Evolutionary conservation across 768 basidiomycete genomes (phyloP).

Genomic region (Boletus sensibilis): DNA sequence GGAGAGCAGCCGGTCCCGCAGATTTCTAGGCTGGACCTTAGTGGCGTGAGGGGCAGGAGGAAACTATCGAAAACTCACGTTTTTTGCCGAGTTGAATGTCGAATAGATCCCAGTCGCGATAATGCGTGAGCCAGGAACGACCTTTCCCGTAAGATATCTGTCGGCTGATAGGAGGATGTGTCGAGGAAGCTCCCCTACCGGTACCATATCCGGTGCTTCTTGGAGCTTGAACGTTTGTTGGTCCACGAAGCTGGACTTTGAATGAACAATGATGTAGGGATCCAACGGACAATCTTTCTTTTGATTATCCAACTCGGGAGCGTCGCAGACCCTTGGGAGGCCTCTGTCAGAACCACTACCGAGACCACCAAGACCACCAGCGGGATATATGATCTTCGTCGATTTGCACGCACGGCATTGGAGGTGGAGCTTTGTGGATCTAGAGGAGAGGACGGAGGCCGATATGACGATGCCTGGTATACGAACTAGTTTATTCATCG

Average conservation of each 20-base stretch:
- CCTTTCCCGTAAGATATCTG: constrained; percentile 86
- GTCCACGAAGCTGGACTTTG: constrained; percentile 91
- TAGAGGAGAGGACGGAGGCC: constrained; percentile 88
- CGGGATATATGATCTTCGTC: constrained; percentile 73
- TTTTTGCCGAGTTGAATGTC: constrained; percentile 88
- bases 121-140: constrained; percentile 94
- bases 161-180: constrained; percentile 94
- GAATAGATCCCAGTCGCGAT: constrained; percentile 97
- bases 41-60: not conserved
- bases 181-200: constrained; percentile 94
- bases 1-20: constrained; percentile 82
- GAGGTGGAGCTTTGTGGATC: constrained; percentile 88
- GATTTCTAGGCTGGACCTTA: constrained; percentile 51
- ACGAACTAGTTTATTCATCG: constrained; percentile 93
- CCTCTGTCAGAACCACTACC: constrained; percentile 83
- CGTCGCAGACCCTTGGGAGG: constrained; percentile 86
- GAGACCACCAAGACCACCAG: constrained; percentile 79
- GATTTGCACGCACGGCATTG: constrained; percentile 91
- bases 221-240: constrained; percentile 96
- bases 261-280: constrained; percentile 93
- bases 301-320: constrained; percentile 73
- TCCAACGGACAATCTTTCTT: constrained; percentile 95
- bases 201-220: constrained; percentile 99
- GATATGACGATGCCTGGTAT: constrained; percentile 98
- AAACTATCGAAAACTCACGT: constrained; percentile 45